Base-by-base conservation (phyloP, 2,329 filamentous ascomycete genomes). In the Epichloe sp. region DNA sequence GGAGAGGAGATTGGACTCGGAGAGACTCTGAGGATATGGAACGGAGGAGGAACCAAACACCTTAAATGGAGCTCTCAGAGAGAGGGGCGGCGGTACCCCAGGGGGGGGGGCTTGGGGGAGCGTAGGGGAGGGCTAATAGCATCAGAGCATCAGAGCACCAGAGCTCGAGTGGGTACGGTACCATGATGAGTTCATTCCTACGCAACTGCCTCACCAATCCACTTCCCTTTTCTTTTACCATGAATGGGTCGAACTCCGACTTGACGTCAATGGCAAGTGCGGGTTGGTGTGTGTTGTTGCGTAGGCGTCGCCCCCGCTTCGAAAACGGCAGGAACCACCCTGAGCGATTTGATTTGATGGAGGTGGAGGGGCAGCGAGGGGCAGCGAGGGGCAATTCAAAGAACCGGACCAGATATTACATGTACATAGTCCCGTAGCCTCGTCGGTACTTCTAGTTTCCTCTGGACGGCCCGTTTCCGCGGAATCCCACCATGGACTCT, bases 131-230 rank as follows among this genome's bases (percentile, higher is more conserved):
- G 36, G 4, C 41, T 42, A 5, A 23, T 23, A n/a, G 31, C 49
- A 51, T 48, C n/a, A 19, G 23, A 26, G 23, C 23, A 26, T 2
- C n/a, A 19, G 23, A 26, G 23, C 23, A 26, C 6, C 23, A 7
- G 34, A 52, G 42, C 37, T 46, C 42, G 40, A 50, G 51, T 52
- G 51, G 51, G 42, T 46, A 49, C 51, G 51, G 42, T 42, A 49
- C 44, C 17, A 49, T 19, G 51, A 49, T 48, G 50, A 44, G 45
- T 44, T 26, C 8, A 51, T 51, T 51, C 35, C 26, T 19, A 44
- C 42, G 19, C 44, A 31, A 31, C 23, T 38, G 19, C 35, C 38
- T 47, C 34, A 17, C 7, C 45, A 26, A 37, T 15, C 5, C 19
- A 42, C 11, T 10, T 31, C 31, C 3, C 31, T 31, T 11, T 31